These are phyloP conservation scores for Schizonepeta tenuifolia DNA, from an alignment of 257 asterid species.

Conservation along the genomic window DNA sequence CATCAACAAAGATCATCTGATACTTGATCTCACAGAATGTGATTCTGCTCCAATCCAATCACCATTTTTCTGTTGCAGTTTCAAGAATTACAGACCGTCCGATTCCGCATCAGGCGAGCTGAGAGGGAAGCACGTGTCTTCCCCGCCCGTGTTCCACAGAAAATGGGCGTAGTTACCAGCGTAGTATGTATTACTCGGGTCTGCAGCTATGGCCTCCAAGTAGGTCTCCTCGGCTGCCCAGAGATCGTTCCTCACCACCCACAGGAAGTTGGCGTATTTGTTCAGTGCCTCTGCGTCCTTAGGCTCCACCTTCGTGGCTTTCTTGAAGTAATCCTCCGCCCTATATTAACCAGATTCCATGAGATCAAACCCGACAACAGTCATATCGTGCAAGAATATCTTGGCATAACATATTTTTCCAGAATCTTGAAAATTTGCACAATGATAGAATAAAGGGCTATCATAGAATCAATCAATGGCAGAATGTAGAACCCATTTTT, in stretches of 20 bases:
- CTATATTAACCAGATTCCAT: slow-evolving; percentile 43
- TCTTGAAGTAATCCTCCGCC: slow-evolving; percentile 93
- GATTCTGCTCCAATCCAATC: background rate
- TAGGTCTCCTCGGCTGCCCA: slow-evolving; percentile 90
- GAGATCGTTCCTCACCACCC: slow-evolving; percentile 77
- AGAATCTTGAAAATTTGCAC: background rate
- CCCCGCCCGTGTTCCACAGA: slow-evolving; percentile 94
- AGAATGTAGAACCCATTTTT: background rate
- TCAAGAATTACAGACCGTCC: slow-evolving; percentile 30
- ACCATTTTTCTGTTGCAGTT: background rate
- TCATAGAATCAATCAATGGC: background rate
- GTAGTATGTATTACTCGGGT: slow-evolving; percentile 71
- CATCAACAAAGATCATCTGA: slow-evolving; percentile 1
- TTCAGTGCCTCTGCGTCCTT: slow-evolving; percentile 88
- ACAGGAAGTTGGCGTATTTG: slow-evolving; percentile 89
- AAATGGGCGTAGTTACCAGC: slow-evolving; percentile 91
- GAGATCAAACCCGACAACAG: background rate
- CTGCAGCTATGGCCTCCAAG: slow-evolving; percentile 74
- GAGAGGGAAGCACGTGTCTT: slow-evolving; percentile 93
- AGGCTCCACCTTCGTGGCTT: slow-evolving; percentile 75
- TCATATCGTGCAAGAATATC: background rate
- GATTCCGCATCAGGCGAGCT: slow-evolving; percentile 43
- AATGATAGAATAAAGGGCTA: background rate
- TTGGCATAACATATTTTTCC: background rate
- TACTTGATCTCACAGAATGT: slow-evolving; percentile 6